Percentiles rank a stretch among this genome's conserved stretches.
Evolutionary conservation across 2,329 filamentous ascomycete genomes (phyloP).

Genomic region (Aspergillus brasiliensis): DNA sequence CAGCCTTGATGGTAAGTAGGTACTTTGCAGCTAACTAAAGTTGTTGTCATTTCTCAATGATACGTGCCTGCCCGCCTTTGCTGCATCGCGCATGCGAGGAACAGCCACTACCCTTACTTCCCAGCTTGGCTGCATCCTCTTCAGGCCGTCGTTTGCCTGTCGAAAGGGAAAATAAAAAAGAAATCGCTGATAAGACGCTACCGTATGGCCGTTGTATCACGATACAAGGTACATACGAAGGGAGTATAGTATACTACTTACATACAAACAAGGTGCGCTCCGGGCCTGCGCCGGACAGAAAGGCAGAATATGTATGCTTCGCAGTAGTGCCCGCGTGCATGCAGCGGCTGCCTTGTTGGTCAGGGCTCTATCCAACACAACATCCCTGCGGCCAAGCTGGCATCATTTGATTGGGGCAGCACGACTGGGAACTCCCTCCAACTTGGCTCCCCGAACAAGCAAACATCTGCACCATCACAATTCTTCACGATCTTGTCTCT

Average conservation of each 20-base stretch:
- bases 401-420: neutral
- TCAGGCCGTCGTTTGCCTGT: neutral
- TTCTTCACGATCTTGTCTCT: neutral
- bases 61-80: neutral
- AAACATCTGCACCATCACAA: slow-evolving; percentile 2
- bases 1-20: neutral
- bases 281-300: slow-evolving; percentile 2
- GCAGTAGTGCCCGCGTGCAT: slow-evolving; percentile 24
- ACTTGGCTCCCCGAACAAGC: neutral
- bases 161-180: too few relatives aligned
- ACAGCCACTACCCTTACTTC: slow-evolving; percentile 3
- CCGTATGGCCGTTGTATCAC: neutral
- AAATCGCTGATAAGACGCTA: neutral
- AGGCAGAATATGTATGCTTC: slow-evolving; percentile 14
- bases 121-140: neutral
- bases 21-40: neutral
- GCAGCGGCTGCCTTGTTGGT: slow-evolving; percentile 15
- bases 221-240: neutral
- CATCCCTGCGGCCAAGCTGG: neutral
- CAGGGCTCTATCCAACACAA: slow-evolving; percentile 1
- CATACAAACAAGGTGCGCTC: neutral
- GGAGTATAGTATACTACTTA: neutral
- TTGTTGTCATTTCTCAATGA: neutral
- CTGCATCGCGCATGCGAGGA: slow-evolving; percentile 5
- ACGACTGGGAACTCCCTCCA: neutral